Percentiles rank a stretch among this genome's conserved stretches.
Conservation (phyloP, 2,329 filamentous ascomycete species). For the Stemphylium vesicarium region DNA sequence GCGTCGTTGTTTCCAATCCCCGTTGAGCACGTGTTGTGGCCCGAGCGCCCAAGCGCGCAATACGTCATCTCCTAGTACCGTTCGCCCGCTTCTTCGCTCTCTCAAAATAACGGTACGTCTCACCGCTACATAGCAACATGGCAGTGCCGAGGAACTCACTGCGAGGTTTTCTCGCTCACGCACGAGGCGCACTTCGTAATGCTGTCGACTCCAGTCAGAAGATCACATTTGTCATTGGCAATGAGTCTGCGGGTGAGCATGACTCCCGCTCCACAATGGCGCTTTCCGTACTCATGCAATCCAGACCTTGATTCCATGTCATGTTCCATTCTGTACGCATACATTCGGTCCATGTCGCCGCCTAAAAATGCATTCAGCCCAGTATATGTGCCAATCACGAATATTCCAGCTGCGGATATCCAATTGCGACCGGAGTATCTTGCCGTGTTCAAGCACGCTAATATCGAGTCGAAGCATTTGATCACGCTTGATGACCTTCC, state of each 20-base stretch:
- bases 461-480: conserved; percentile 65
- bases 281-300: conserved; percentile 19
- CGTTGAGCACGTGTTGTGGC: conserved; percentile 18
- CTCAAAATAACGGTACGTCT: conserved; percentile 5
- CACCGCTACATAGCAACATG: conserved; percentile 39
- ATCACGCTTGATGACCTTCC: conserved; percentile 68
- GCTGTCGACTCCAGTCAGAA: conserved; percentile 50
- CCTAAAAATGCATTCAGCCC: conserved; percentile 52
- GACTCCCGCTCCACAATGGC: conserved; percentile 2
- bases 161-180: conserved; percentile 54
- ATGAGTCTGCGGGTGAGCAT: conserved; percentile 57
- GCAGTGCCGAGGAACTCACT: conserved; percentile 55
- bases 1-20: background rate
- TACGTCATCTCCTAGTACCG: conserved; percentile 22
- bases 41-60: conserved; percentile 18
- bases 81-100: conserved; percentile 5
- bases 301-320: conserved; percentile 82
- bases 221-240: conserved; percentile 60
- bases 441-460: conserved; percentile 67
- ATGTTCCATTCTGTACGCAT: conserved; percentile 75
- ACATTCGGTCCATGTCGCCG: conserved; percentile 68
- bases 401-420: conserved; percentile 72
- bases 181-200: conserved; percentile 52
- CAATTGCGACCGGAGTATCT: conserved; percentile 74
- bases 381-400: conserved; percentile 75